Base-by-base conservation (phyloP, 139 green algal genomes). In the Chlorella sorokiniana region DNA sequence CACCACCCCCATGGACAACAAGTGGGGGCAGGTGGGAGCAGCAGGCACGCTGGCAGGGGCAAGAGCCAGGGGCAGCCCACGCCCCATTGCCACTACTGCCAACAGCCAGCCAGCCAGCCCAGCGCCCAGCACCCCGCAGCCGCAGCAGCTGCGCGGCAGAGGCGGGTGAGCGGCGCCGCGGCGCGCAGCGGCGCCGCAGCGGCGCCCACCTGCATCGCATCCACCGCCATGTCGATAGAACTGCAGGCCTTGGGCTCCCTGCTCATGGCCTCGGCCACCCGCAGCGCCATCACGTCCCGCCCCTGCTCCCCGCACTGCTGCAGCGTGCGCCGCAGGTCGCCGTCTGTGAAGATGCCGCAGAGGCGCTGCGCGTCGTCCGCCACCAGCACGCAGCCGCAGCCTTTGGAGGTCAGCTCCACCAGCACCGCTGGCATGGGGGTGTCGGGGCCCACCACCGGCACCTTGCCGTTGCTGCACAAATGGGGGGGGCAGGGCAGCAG, bases 381-480 rank as follows among this genome's bases (percentile, higher is more conserved):
- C 41, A 93, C 84, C 52, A 93, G 74, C 70, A 93, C 79, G 65
- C 90, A 93, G 44, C 90, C 90, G 25, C 83, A 92, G 29, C 79
- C 73, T 69, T 92, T 93, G 69, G 44, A 74, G 33, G 86, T 83
- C 51, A 94, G 81, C 88, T 93, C 88, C 27, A 83, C 82, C 35
- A 93, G 79, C 8, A 81, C 75, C 41, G 91, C 63, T 9, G 91
- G 78, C 79, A 91, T 42, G 14, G 44, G 61, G 18, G 38, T 74
- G 14, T 82, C 70, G 6, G 81, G 74, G 7, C 23, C n/a, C 51
- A 85, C 83, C 33, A 86, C 29, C 0, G 87, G 87, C 20, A 91
- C 27, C 42, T 48, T 44, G 23, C 72, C 78, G 23, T 62, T 78
- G 72, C 18, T 78, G 51, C n/a, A n/a, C 51, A 29, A 31, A 2